Conservation (phyloP, 2,329 filamentous ascomycete genomes). For the Ophiostoma ulmi region DNA sequence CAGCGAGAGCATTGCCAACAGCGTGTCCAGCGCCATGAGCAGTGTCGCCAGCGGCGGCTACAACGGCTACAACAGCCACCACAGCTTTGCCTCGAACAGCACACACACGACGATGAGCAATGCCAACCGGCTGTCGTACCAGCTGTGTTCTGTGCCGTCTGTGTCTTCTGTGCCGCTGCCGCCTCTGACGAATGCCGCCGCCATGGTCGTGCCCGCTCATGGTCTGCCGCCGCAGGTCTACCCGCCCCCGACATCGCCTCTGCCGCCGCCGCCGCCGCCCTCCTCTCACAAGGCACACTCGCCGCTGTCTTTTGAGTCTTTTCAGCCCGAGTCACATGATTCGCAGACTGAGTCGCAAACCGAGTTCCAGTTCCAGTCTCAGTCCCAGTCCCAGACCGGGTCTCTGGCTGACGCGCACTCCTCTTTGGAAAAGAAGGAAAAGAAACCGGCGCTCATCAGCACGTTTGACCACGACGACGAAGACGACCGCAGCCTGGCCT, state of each 20-base stretch:
- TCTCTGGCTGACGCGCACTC: not conserved
- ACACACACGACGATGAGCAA: slow-evolving; percentile 12
- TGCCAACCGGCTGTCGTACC: slow-evolving; percentile 16
- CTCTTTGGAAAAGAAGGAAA: not conserved
- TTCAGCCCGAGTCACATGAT: too few relatives aligned
- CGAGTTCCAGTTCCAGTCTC: not conserved
- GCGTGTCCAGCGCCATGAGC: slow-evolving; percentile 17
- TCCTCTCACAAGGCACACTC: not conserved
- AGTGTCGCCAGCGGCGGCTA: slow-evolving; percentile 19
- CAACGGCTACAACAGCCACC: not conserved
- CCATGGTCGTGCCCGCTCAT: not conserved
- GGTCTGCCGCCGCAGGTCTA: not conserved
- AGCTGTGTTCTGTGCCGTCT: not conserved
- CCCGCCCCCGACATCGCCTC: slow-evolving; percentile 6
- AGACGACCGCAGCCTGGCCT: slow-evolving; percentile 3
- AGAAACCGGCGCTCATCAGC: slow-evolving; percentile 20
- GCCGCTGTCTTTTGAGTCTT: not conserved
- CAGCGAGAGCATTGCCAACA: slow-evolving; percentile 23
- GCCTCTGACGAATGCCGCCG: not conserved
- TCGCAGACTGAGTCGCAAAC: not conserved
- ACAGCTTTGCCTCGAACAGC: slow-evolving; percentile 20
- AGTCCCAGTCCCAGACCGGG: not conserved
- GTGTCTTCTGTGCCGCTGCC: not conserved
- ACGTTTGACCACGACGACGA: slow-evolving; percentile 27
- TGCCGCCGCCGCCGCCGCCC: not conserved